Conservation (phyloP, 1,284 basidiomycete genomes). For the Psilocybe mexicana region DNA sequence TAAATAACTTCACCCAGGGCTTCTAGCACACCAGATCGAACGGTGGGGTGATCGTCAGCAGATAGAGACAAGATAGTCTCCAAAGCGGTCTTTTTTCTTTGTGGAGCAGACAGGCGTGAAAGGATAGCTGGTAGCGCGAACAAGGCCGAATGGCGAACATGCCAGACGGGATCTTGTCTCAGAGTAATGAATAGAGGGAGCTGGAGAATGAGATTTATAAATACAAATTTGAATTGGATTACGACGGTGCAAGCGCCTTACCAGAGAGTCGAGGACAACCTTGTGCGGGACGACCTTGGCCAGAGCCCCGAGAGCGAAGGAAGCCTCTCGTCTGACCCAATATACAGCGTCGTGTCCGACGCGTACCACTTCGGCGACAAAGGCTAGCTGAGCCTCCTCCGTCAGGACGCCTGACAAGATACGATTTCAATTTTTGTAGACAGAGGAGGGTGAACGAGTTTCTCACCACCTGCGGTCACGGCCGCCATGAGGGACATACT, state of each 20-base stretch:
- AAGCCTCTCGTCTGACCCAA: slow-evolving; percentile 89
- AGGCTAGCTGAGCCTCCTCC: slow-evolving; percentile 62
- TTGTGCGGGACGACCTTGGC: slow-evolving; percentile 83
- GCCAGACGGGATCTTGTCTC: slow-evolving; percentile 72
- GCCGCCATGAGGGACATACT: slow-evolving; percentile 94
- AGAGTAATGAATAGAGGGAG: slow-evolving; percentile 79
- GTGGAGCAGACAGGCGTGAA: slow-evolving; percentile 55
- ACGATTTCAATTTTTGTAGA: background rate
- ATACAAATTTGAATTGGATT: background rate
- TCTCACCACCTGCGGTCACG: slow-evolving; percentile 71
- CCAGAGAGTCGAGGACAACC: slow-evolving; percentile 63
- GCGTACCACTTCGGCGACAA: slow-evolving; percentile 82
- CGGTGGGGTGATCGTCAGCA: slow-evolving; percentile 67
- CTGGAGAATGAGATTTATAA: slow-evolving; percentile 37
- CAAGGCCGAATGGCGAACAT: slow-evolving; percentile 89
- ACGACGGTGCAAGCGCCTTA: slow-evolving; percentile 37
- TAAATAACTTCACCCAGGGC: slow-evolving; percentile 91
- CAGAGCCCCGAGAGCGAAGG: slow-evolving; percentile 85
- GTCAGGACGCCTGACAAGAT: slow-evolving; percentile 53
- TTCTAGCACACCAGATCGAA: slow-evolving; percentile 85
- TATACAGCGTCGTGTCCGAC: slow-evolving; percentile 79
- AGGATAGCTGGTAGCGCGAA: slow-evolving; percentile 85
- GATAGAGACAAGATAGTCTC: slow-evolving; percentile 64
- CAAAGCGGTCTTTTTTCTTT: slow-evolving; percentile 64
- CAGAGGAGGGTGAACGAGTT: slow-evolving; percentile 5